phyloP scores from a whole-genome alignment of 2,329 filamentous ascomycete species.

The Neofusicoccum kwambonambiense region DNA sequence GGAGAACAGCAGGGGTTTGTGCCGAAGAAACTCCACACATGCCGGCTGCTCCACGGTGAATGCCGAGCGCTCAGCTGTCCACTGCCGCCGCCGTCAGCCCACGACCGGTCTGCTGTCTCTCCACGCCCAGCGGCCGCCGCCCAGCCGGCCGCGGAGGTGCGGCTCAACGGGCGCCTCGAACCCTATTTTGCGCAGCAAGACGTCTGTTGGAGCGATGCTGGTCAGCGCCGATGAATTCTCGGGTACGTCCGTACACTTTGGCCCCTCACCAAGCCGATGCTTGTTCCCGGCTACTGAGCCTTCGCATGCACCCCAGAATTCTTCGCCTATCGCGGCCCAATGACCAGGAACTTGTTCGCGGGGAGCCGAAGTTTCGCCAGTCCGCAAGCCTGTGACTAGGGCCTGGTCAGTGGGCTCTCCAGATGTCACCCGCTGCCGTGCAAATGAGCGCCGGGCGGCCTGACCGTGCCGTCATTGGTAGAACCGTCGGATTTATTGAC shows the following conservation, averaged over 20 bases:
- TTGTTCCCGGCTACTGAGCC: neutral
- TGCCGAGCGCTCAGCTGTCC: constrained; percentile 9
- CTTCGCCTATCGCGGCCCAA: constrained; percentile 5
- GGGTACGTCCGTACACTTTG: too few species aligned
- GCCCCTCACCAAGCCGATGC: neutral
- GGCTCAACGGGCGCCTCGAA: neutral
- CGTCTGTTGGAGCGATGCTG: neutral
- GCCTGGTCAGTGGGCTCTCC: constrained; percentile 2
- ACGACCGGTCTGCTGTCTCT: neutral
- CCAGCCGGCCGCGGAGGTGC: neutral
- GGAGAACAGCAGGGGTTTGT: neutral
- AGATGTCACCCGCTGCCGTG: constrained; percentile 2
- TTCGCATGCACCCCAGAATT: constrained; percentile 1
- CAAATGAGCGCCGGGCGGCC: constrained; percentile 1
- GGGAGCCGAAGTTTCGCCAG: constrained; percentile 10
- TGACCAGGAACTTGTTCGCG: neutral
- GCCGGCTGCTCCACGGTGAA: neutral
- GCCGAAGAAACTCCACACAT: neutral
- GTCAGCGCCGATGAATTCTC: too few species aligned
- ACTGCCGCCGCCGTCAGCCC: constrained; percentile 2
- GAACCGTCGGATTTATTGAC: constrained; percentile 1
- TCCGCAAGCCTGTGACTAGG: neutral
- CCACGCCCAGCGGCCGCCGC: neutral
- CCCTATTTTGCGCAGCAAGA: neutral
- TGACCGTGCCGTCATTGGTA: constrained; percentile 1